Evolutionary conservation across 1,139 yeast species (phyloP), one percentile per base, ranked within the genome.

Genomic region (Lodderomyces margitis): DNA sequence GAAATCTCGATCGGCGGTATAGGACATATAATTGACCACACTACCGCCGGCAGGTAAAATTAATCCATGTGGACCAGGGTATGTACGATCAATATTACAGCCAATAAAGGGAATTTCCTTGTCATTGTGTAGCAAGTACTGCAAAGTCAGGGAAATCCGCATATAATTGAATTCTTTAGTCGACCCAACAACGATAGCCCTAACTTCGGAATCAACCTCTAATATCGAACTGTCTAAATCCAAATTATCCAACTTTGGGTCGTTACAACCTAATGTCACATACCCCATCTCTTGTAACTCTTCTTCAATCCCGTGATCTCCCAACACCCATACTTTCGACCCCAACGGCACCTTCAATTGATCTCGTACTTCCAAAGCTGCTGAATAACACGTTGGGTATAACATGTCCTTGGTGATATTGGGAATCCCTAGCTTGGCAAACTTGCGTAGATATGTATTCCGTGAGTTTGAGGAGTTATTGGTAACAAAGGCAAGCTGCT

Each of bases 271-370:
- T 10, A 86, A 53, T 1, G 84, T 76, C 17, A 74, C 62, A 54
- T 83, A 85, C 0, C 96, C 96, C 47, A 75, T 74, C 39, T 76
- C 79, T 20, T 58, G 60, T 40, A 91, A 68, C 56, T 91, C 98
- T 37, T 80, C 81, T 49, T 79, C 83, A 39, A 91, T 80, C 5
- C 98, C 98, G 14, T 67, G 53, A 55, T 87, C 95, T 31, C 98
- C 98, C 41, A 88, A 68, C 1, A 88, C 87, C 83, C 95, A 83
- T 10, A 89, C 80, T 58, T 89, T 91, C 30, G 68, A 56, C 1
- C 62, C 64, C 8, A 33, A 36, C 9, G 61, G 60, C 6, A 69
- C 50, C 5, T 58, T 54, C 24, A 62, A 47, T 10, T 48, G 50
- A 28, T 28, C 32, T 20, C 57, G 56, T 19, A 67, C 48, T 21